Evolutionary conservation across 1,284 basidiomycete genomes (phyloP), one percentile per base, ranked within the genome.

Genomic region (Tilletia indica): DNA sequence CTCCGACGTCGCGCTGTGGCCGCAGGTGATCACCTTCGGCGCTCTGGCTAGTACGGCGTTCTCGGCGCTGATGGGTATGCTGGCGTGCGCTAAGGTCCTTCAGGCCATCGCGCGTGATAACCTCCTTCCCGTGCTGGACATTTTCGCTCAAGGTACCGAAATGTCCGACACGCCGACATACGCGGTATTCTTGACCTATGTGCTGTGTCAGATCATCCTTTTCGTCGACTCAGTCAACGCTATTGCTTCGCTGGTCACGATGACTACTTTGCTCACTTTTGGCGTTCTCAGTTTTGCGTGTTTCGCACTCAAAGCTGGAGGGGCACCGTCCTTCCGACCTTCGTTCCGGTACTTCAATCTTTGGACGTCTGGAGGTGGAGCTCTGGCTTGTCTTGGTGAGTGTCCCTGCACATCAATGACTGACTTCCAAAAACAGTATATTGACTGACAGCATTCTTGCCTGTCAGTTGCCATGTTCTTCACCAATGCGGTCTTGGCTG

Each of bases 331-430:
- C 64, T 83, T 83, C 71, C 77, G 82, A 12, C 82, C 82, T 0
- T 83, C 80, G n/a, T 83, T 83, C 77, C 78, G 80, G 63, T 83
- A 83, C 74, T 83, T 77, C 76, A 83, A 83, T 70, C 83, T 83
- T n/a, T 83, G 80, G 78, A 83, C 82, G 6, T 82, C 80, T 6
- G 80, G 74, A 34, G 81, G 74, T 38, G 82, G 82, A 34, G 77
- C 81, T 2, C 21, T 81, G 31, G 74, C 75, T 51, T 77, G 77
- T 38, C 78, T 83, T 38, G 77, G 75, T 54, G 51, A 54, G 51
- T 54, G 16, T 25, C 19, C 12, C 42, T 45, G 9, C 14, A 9
- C 14, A 8, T 45, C 9, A 14, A 14, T 45, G 9, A 45, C 6
- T 8, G 9, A 9, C 14, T 45, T 45, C 14, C 42, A 14, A 14